A percentile compares a stretch with the other conserved stretches of the same genome.
phyloP scores from a whole-genome alignment of 2,329 filamentous ascomycete species.

The Falciphora oryzae region DNA sequence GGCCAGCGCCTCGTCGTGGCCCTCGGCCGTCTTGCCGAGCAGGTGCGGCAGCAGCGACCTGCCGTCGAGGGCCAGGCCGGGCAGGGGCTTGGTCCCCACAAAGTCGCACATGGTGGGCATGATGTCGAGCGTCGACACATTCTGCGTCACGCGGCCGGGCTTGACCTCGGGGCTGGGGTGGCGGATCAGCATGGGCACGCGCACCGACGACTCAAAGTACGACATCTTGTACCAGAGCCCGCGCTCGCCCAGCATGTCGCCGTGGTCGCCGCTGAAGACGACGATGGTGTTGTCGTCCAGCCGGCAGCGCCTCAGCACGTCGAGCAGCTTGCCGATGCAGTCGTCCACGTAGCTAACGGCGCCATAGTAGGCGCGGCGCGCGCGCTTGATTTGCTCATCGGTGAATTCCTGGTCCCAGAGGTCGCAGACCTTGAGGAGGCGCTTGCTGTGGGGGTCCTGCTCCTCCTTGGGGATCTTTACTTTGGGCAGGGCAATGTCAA shows the following conservation, averaged over 20 bases:
- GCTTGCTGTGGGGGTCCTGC: constrained; percentile 81
- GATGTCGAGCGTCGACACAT: constrained; percentile 87
- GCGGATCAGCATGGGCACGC: constrained; percentile 81
- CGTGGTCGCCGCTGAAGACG: constrained; percentile 89
- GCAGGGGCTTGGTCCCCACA: constrained; percentile 63
- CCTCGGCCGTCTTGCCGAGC: constrained; percentile 42
- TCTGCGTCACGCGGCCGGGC: constrained; percentile 71
- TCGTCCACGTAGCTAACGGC: constrained; percentile 92
- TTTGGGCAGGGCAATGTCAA: constrained; percentile 79
- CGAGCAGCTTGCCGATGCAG: constrained; percentile 77
- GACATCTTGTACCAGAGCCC: constrained; percentile 97
- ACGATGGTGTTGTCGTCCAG: constrained; percentile 83
- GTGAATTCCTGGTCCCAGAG: constrained; percentile 79
- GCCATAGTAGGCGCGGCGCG: constrained; percentile 84
- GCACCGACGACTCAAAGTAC: constrained; percentile 87
- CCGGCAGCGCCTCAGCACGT: constrained; percentile 70
- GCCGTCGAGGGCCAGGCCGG: constrained; percentile 78
- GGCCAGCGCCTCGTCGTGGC: constrained; percentile 82
- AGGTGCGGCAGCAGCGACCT: constrained; percentile 76
- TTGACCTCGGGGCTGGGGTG: constrained; percentile 64
- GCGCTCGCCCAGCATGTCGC: constrained; percentile 92
- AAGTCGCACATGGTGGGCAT: constrained; percentile 84
- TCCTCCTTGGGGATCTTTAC: constrained; percentile 73
- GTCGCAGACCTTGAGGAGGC: constrained; percentile 80
- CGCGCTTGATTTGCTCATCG: constrained; percentile 79